phyloP scores from a whole-genome alignment of 441 rosid species.

The Cnidoscolus chayamansa region DNA sequence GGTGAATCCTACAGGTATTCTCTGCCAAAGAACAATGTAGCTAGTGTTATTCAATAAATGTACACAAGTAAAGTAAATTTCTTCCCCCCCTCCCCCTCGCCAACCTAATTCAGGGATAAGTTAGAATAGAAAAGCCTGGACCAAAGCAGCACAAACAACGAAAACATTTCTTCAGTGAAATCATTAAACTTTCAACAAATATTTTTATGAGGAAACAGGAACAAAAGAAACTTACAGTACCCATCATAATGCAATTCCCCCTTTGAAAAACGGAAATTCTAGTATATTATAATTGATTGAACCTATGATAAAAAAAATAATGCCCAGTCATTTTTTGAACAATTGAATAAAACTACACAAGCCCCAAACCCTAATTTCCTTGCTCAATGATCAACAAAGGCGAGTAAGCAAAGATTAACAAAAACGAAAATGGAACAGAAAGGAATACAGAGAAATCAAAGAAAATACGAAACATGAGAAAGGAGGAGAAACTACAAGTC shows the following conservation, averaged over 20 bases:
- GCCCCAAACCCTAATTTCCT: background rate
- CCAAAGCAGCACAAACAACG: too few species aligned
- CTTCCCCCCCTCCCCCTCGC: background rate
- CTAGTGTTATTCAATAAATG: background rate
- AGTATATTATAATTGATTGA: background rate
- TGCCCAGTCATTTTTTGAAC: background rate
- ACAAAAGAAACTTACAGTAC: background rate
- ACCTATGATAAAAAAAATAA: background rate
- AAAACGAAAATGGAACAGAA: background rate
- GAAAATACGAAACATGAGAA: background rate
- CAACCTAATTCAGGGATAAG: too few species aligned
- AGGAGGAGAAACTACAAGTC: slow-evolving; percentile 38
- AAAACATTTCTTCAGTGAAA: too few species aligned
- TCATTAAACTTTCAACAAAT: too few species aligned
- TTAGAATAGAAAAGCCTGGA: too few species aligned
- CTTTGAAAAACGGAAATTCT: too few species aligned
- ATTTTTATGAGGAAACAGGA: too few species aligned
- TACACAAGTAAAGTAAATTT: slow-evolving; percentile 3
- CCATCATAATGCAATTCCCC: background rate
- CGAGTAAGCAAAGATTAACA: background rate
- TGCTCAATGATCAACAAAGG: background rate
- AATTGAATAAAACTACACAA: background rate
- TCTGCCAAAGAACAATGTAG: slow-evolving; percentile 30
- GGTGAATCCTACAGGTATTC: slow-evolving; percentile 40
- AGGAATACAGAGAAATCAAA: background rate